A percentile compares a stretch with the other conserved stretches of the same genome.
Conservation (phyloP, 1,284 basidiomycete species). For the Gymnopus androsaceus region DNA sequence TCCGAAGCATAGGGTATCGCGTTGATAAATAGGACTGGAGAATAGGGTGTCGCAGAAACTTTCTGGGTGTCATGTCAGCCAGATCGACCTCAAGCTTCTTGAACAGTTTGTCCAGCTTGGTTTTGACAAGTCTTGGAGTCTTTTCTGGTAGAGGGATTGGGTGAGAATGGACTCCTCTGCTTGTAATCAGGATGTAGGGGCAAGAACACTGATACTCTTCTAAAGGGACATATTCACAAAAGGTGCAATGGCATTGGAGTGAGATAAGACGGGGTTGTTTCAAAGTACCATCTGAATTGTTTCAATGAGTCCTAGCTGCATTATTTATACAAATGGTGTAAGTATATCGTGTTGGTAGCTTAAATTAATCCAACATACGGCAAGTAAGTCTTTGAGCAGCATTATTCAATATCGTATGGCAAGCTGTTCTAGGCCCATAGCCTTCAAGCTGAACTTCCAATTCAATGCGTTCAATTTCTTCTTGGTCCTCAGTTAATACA, state of each 20-base stretch:
- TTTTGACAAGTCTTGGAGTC: constrained; percentile 16
- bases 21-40: constrained; percentile 17
- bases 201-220: constrained; percentile 17
- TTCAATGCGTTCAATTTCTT: constrained; percentile 24
- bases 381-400: constrained; percentile 20
- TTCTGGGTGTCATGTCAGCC: constrained; percentile 25
- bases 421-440: constrained; percentile 22
- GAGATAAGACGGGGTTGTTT: constrained; percentile 6
- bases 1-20: constrained; percentile 2
- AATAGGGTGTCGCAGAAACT: constrained; percentile 24
- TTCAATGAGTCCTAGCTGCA: constrained; percentile 19
- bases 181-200: constrained; percentile 19
- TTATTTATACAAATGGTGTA: neutral
- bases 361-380: constrained; percentile 17
- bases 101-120: constrained; percentile 13
- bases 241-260: constrained; percentile 15
- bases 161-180: constrained; percentile 19
- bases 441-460: constrained; percentile 14
- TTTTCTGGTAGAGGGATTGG: constrained; percentile 22
- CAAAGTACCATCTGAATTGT: neutral
- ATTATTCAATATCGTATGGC: constrained; percentile 15
- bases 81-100: constrained; percentile 19
- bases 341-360: neutral
- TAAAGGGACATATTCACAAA: constrained; percentile 20
- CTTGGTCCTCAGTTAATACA: constrained; percentile 22